Conservation (phyloP, 495 filamentous ascomycete species). For the Parathielavia hyrcaniae region DNA sequence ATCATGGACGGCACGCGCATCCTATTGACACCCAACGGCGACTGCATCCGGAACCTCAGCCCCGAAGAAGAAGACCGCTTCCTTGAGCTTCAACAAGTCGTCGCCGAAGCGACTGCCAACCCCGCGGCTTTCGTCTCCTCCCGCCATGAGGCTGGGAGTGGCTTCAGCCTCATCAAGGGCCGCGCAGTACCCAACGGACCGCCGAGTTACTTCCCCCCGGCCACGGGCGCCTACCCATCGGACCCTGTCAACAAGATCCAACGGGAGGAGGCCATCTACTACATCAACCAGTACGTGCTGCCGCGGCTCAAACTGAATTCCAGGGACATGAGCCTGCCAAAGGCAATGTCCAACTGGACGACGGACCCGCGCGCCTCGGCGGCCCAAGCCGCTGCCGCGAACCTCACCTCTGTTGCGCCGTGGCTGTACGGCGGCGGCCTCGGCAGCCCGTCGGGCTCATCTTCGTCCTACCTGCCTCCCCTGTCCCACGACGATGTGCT, state of each 20-base stretch:
- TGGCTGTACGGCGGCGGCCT: slow-evolving; percentile 39
- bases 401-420: slow-evolving; percentile 37
- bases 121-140: slow-evolving; percentile 47
- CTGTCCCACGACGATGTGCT: slow-evolving; percentile 12
- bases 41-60: slow-evolving; percentile 68
- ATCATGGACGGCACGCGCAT: slow-evolving; percentile 46
- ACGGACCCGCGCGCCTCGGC: slow-evolving; percentile 11
- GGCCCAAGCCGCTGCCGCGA: slow-evolving; percentile 24
- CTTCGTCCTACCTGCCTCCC: neutral
- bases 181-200: slow-evolving; percentile 52
- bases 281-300: slow-evolving; percentile 61
- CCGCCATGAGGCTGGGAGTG: slow-evolving; percentile 40
- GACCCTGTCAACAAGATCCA: slow-evolving; percentile 53
- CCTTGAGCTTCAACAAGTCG: slow-evolving; percentile 61
- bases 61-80: slow-evolving; percentile 71
- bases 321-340: slow-evolving; percentile 35
- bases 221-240: slow-evolving; percentile 36
- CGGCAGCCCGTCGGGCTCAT: slow-evolving; percentile 9
- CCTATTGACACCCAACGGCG: slow-evolving; percentile 72
- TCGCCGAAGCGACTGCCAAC: slow-evolving; percentile 39
- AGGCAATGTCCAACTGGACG: slow-evolving; percentile 25
- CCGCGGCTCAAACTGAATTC: slow-evolving; percentile 45
- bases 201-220: slow-evolving; percentile 47
- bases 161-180: slow-evolving; percentile 50
- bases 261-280: slow-evolving; percentile 56